Conservation (phyloP, 169 alveolate species). For the Plasmodium adleri region DNA sequence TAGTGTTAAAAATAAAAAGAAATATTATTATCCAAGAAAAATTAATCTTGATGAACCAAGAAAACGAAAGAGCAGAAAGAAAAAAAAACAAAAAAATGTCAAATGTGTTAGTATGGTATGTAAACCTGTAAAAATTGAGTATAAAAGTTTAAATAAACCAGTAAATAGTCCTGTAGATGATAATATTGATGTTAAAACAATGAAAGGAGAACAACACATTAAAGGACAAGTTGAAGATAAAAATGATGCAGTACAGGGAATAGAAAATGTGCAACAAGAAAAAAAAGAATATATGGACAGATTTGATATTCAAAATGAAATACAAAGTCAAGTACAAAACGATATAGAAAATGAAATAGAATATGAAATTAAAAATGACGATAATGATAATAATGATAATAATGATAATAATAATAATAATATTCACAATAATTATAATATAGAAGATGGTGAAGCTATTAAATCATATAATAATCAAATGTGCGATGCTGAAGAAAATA, state of each 20-base stretch:
- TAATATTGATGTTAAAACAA: not conserved
- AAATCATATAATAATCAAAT: conserved; percentile 23
- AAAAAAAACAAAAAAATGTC: not conserved
- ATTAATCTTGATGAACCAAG: conserved; percentile 5
- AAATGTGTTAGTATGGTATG: conserved; percentile 29
- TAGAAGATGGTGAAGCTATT: not conserved
- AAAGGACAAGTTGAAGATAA: not conserved
- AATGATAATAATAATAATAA: not conserved
- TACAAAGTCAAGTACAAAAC: not conserved
- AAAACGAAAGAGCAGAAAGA: not conserved
- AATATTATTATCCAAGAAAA: conserved; percentile 39
- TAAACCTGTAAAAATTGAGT: conserved; percentile 8
- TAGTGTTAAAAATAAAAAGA: conserved; percentile 36
- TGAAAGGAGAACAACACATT: conserved; percentile 6
- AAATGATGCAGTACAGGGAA: not conserved
- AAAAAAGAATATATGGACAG: not conserved
- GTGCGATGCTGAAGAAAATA: conserved; percentile 1
- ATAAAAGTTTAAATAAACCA: not conserved
- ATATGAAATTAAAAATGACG: not conserved
- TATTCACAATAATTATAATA: not conserved
- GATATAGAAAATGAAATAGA: conserved; percentile 1
- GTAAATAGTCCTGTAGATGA: too few species aligned
- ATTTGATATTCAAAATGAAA: too few species aligned
- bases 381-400: not conserved
- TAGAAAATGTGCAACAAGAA: not conserved